Evolutionary conservation across 2,329 filamentous ascomycete species (phyloP), one percentile per base, ranked within the genome.

Genomic region (Diaporthe nobilis): DNA sequence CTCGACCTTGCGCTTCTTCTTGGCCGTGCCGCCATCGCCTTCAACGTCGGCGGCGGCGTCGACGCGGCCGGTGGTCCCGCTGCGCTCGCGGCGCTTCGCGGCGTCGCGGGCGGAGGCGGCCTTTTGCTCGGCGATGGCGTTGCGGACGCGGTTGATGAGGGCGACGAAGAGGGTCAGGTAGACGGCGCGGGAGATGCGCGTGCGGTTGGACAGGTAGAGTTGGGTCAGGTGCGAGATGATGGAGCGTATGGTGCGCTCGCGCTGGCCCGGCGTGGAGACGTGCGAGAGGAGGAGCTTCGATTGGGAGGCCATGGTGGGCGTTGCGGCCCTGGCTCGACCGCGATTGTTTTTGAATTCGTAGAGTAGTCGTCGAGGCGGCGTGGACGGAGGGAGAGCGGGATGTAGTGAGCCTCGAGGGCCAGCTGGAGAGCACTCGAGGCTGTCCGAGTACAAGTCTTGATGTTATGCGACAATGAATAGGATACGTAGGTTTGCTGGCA

Each of bases 111-210:
- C 87, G 1, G 94, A 93, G 3, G 95, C 94, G 22, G 94, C 94
- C 84, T 98, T 98, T 84, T 98, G 97, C 83, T 98, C 96, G 76
- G 94, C 93, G 82, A 98, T 93, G 80, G 96, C 96, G 90, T 95
- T 93, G 80, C 96, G 95, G 73, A 98, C 92, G 80, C 97, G 95
- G 84, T 98, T 96, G 77, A 93, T 88, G 77, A 98, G 91, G 65
- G 95, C 92, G 79, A 96, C 86, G 80, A 96, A 91, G 79, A 98
- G 90, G 39, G 95, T 93, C 77, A 98, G 87, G 87, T 97, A 98
- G 79, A 98, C 91, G 78, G 92, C 92, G 81, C 94, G 93, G 31
- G 95, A 96, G 84, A 98, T 95, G 79, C 91, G 91, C 70, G 92
- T 95, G 79, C 95, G 94, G 85, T 98, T 92, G 77, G 90, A 89